A percentile compares a stretch with the other conserved stretches of the same genome.
These are phyloP conservation scores for Blastocystis sp. DNA, from an alignment of 352 stramenopile genomes.

Conservation along the genomic window DNA sequence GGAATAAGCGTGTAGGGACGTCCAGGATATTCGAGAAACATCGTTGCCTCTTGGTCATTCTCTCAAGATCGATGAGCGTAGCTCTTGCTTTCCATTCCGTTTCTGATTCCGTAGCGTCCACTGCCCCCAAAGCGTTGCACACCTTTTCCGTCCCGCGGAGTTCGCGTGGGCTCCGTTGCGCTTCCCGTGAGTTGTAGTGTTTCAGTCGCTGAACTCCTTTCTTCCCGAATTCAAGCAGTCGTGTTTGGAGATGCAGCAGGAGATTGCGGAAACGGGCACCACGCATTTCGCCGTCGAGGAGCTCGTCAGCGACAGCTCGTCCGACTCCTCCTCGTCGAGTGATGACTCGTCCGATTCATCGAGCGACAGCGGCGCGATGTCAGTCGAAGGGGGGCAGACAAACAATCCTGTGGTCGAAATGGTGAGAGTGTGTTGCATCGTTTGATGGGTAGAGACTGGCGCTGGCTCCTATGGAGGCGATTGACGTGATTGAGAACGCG, in stretches of 20 bases:
- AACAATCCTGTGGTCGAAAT: slow-evolving; percentile 43
- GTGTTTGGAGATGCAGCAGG: slow-evolving; percentile 23
- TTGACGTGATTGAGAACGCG: slow-evolving; percentile 27
- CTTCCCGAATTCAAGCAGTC: slow-evolving; percentile 59
- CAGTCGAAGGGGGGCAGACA: neutral
- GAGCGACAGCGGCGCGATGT: neutral
- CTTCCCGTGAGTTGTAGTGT: slow-evolving; percentile 27
- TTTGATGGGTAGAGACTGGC: slow-evolving; percentile 25
- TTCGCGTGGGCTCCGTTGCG: neutral
- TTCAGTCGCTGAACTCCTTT: slow-evolving; percentile 42
- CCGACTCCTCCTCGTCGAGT: neutral
- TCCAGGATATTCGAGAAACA: slow-evolving; percentile 14
- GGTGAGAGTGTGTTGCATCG: neutral
- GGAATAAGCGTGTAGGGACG: neutral
- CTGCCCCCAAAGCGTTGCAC: slow-evolving; percentile 36
- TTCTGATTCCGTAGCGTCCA: neutral
- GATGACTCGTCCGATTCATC: neutral
- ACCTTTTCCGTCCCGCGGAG: slow-evolving; percentile 50
- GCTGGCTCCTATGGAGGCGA: slow-evolving; percentile 45
- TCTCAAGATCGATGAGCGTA: neutral
- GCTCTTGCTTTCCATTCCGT: no score
- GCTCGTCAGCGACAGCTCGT: neutral
- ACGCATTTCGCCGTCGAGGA: slow-evolving; percentile 42
- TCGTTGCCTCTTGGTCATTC: neutral
- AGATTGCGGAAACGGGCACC: slow-evolving; percentile 28